A percentile compares a stretch with the other conserved stretches of the same genome.
Evolutionary conservation across 768 basidiomycete genomes (phyloP).

Genomic region (Boletus reticuloceps): DNA sequence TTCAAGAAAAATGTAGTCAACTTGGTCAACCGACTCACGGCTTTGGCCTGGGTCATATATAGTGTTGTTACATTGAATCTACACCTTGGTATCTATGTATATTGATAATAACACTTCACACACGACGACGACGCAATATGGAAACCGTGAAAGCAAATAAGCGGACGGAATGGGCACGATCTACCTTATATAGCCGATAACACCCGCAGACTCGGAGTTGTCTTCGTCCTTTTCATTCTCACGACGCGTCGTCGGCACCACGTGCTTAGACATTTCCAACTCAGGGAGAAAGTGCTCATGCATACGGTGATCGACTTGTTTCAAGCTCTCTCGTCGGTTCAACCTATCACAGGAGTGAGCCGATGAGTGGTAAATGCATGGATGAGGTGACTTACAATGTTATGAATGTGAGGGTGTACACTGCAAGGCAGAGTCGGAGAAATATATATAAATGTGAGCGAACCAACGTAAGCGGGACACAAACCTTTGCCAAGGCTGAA

Average conservation of each 20-base stretch:
- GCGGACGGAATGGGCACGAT: too few species aligned
- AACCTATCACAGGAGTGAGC: not conserved
- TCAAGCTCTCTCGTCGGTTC: constrained; percentile 11
- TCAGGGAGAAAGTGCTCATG: not conserved
- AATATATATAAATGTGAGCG: not conserved
- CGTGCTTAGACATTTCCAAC: not conserved
- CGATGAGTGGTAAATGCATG: too few species aligned
- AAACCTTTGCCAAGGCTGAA: constrained; percentile 14
- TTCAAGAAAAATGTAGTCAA: too few species aligned
- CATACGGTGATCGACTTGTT: too few species aligned
- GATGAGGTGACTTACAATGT: constrained; percentile 2
- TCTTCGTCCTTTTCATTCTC: not conserved
- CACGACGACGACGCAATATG: too few species aligned
- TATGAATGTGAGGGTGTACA: constrained; percentile 17
- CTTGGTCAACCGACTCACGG: too few species aligned
- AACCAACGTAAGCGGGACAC: not conserved
- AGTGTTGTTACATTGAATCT: too few species aligned
- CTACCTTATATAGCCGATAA: too few species aligned
- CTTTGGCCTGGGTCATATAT: too few species aligned
- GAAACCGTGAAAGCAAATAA: too few species aligned
- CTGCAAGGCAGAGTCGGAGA: not conserved
- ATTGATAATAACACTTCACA: too few species aligned
- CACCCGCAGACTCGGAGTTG: not conserved
- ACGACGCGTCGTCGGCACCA: not conserved
- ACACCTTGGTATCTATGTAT: too few species aligned